These are phyloP conservation scores for Alternaria metachromatica DNA, from an alignment of 2,329 filamentous ascomycete species.

Conservation along the genomic window DNA sequence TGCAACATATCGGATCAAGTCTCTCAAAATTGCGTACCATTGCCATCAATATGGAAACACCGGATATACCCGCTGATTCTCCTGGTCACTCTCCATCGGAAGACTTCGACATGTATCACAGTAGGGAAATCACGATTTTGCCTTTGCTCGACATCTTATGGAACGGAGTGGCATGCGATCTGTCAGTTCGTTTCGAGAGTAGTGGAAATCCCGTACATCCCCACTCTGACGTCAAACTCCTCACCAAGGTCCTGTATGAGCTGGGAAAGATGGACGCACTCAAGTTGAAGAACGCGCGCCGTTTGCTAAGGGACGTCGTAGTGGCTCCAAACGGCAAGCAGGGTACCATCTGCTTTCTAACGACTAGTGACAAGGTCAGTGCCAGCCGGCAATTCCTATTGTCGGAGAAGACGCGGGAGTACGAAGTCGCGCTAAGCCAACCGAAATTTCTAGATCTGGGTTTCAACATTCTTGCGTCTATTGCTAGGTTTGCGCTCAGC, in stretches of 20 bases:
- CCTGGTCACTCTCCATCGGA: too few relatives aligned
- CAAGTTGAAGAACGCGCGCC: not conserved
- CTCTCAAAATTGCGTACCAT: not conserved
- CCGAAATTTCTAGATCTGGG: not conserved
- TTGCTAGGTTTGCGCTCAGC: rapidly evolving
- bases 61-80: not conserved
- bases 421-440: rapidly evolving
- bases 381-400: rapidly evolving
- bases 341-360: not conserved
- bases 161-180: not conserved
- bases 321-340: rapidly evolving
- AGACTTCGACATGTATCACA: too few relatives aligned
- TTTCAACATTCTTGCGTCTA: rapidly evolving
- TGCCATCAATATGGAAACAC: rapidly evolving
- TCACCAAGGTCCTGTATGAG: not conserved
- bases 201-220: not conserved
- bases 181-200: not conserved
- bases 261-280: not conserved
- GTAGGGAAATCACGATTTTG: too few relatives aligned
- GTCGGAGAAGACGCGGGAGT: not conserved
- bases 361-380: not conserved
- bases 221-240: not conserved
- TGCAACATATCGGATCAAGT: not conserved
- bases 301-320: rapidly evolving
- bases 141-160: not conserved